Base-by-base conservation (phyloP, 164 flowering plant genomes). In the Hamamelis virginiana region DNA sequence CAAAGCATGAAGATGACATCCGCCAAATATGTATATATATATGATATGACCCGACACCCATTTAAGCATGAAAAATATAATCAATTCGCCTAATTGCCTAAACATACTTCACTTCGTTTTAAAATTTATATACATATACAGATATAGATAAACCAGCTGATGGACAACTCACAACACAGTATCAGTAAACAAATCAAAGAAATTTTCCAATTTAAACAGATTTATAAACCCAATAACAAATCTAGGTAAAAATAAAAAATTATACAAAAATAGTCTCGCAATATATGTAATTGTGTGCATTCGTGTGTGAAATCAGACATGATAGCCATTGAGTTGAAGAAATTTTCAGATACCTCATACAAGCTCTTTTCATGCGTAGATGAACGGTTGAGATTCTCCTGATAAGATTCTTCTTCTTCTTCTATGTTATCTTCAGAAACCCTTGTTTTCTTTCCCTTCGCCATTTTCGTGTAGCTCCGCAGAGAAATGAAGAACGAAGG, bases 391-490 rank as follows among this genome's bases (percentile, higher is more conserved):
- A 6, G 26, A 74, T 76, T 72, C 19, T 67, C 75, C 18, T 66
- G 64, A 13, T 66, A 46, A 1, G 59, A 47, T 22, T 73, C 77
- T 2, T 64, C 77, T 22, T 78, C 78, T 27, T 76, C 80, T 47
- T 48, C 70, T 1, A 55, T 63, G 26, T 59, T 38, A 23, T 78
- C 80, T 46, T 72, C 73, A 0, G 84, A 69, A 86, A 81, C 91
- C 88, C 87, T 79, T 85, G 89, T 0, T 68, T 80, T 85, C 69
- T 77, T 85, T 57, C 59, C 68, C 77, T 69, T 82, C 60, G 77
- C 88, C 95, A 84, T 90, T 73, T 70, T 45, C 4, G 38, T 23
- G 23, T 18, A 16, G 12, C 57, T 33, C 41, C 41, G 41, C 6
- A 33, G 4, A 33, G 6, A 33, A 33, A 33, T 33, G 41, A 33